Conservation (phyloP, 2,329 filamentous ascomycete genomes). For the Coccinonectria pachysandricola region DNA sequence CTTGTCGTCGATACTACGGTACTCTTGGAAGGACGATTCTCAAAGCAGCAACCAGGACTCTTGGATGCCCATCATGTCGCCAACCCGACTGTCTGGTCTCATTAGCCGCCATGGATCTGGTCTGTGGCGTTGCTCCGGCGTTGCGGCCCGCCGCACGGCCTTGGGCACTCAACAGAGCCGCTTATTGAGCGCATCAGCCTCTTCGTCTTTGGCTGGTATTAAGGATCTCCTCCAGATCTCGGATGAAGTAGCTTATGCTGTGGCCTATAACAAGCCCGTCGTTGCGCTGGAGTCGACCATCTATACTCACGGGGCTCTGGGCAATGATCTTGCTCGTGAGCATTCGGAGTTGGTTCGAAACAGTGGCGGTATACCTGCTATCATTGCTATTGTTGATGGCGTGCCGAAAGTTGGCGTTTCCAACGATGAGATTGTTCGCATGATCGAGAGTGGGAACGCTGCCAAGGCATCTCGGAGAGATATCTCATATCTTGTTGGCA, state of each 20-base stretch:
- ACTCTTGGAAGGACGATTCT: no score
- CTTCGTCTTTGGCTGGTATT: slow-evolving; percentile 19
- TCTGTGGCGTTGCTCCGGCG: slow-evolving; percentile 10
- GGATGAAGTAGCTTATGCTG: slow-evolving; percentile 70
- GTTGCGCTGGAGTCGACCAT: slow-evolving; percentile 94
- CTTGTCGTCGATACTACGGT: no score
- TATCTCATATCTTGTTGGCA: slow-evolving; percentile 68
- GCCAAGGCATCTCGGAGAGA: slow-evolving; percentile 83
- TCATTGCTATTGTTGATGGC: slow-evolving; percentile 79
- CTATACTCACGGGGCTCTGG: slow-evolving; percentile 86
- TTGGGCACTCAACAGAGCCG: slow-evolving; percentile 9
- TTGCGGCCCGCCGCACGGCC: slow-evolving; percentile 6
- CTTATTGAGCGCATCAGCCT: slow-evolving; percentile 11
- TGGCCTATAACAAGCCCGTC: slow-evolving; percentile 66
- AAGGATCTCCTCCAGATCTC: slow-evolving; percentile 55
- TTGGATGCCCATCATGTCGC: slow-evolving; percentile 10
- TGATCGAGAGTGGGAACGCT: slow-evolving; percentile 59
- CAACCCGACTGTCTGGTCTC: slow-evolving; percentile 11
- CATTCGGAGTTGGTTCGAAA: slow-evolving; percentile 73
- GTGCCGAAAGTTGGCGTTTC: slow-evolving; percentile 70
- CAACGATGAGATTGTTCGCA: slow-evolving; percentile 59
- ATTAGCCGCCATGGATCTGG: slow-evolving; percentile 9
- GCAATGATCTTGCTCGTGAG: slow-evolving; percentile 62
- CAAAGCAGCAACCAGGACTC: no score
- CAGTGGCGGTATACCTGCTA: slow-evolving; percentile 78